Evolutionary conservation across 331 rosid species (phyloP).

Genomic region (Arachis monticola): DNA sequence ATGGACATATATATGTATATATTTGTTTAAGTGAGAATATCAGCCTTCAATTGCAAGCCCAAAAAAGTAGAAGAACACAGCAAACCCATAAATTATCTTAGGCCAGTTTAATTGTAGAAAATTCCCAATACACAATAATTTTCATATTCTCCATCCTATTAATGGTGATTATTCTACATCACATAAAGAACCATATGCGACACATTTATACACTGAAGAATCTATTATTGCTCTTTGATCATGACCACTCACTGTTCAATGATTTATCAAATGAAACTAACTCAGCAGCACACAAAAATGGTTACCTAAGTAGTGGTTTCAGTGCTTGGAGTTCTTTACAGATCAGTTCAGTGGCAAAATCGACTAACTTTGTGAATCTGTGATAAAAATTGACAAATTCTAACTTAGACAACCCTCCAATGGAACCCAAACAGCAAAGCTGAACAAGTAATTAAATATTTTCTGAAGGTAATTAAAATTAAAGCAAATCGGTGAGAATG

Average conservation of each 20-base stretch:
- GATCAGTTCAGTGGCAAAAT: too few relatives aligned
- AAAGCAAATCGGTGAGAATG: conserved; percentile 23
- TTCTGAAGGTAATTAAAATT: conserved; percentile 8
- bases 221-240: conserved; percentile 16
- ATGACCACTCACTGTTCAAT: conserved; percentile 1
- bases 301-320: conserved; percentile 45
- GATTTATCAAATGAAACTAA: not conserved
- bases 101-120: conserved; percentile 6
- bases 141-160: not conserved
- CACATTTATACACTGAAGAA: conserved; percentile 4
- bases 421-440: conserved; percentile 20
- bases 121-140: too few relatives aligned
- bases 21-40: not conserved
- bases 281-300: too few relatives aligned
- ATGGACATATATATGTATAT: not conserved
- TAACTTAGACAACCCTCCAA: too few relatives aligned
- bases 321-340: conserved; percentile 38
- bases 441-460: not conserved
- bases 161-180: not conserved
- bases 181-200: not conserved
- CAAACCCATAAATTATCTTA: not conserved
- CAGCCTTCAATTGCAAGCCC: not conserved
- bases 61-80: not conserved
- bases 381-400: too few relatives aligned
- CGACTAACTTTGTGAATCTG: too few relatives aligned